Conservation (phyloP, 306 rosid genomes). For the Nissolia schottii region DNA sequence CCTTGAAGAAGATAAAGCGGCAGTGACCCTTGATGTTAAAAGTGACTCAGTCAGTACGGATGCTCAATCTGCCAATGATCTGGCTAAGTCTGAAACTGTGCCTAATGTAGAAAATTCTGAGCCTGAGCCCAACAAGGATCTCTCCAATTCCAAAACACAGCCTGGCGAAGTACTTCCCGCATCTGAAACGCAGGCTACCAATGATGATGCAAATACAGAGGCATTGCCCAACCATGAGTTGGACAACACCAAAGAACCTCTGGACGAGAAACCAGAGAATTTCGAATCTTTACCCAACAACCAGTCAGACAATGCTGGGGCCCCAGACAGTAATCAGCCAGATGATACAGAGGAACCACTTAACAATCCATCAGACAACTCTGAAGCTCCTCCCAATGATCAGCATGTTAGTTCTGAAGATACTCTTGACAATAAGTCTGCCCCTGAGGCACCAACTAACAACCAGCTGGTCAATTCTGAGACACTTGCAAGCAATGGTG, state of each 20-base stretch:
- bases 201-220: constrained; percentile 23
- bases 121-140: constrained; percentile 12
- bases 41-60: constrained; percentile 11
- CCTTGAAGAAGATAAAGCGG: constrained; percentile 46
- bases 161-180: constrained; percentile 1
- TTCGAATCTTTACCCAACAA: constrained; percentile 4
- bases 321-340: neutral
- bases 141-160: constrained; percentile 10
- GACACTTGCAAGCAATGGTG: neutral
- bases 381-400: constrained; percentile 4
- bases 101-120: constrained; percentile 16
- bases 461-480: neutral
- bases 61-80: constrained; percentile 23
- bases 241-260: constrained; percentile 3
- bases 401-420: constrained; percentile 8
- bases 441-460: constrained; percentile 7
- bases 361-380: neutral
- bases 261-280: neutral
- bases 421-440: constrained; percentile 7
- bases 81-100: constrained; percentile 7
- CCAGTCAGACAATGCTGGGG: constrained; percentile 12
- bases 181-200: constrained; percentile 19
- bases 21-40: constrained; percentile 9
- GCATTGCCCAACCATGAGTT: constrained; percentile 3
- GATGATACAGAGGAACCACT: constrained; percentile 5